Evolutionary conservation across 2,329 filamentous ascomycete species (phyloP), one percentile per base, ranked within the genome.

Genomic region (Hawksworthiomyces lignivorus): DNA sequence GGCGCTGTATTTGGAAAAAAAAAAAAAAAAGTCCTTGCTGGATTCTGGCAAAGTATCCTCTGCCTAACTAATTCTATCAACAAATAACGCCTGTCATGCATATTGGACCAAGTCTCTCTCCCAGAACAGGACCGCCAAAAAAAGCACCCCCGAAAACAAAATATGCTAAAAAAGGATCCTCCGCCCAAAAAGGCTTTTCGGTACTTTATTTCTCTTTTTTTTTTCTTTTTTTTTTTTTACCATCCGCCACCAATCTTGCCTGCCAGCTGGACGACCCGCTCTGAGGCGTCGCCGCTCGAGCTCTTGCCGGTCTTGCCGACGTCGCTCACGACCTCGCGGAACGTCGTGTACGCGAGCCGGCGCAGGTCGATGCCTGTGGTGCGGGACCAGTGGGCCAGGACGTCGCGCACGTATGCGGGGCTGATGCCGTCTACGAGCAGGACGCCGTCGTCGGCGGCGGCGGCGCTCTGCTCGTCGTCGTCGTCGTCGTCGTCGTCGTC

Each of bases 191-290:
- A n/a, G n/a, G n/a, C n/a, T n/a, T n/a, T n/a, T n/a, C n/a, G n/a
- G n/a, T n/a, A n/a, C n/a, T n/a, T n/a, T n/a, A n/a, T 29, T 26
- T 9, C 21, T 7, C 11, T 7, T 4, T 6, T 12, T 40, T 10
- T 11, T 28, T 7, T 11, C 27, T 28, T 31, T 27, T 34, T 28
- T 12, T 7, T 22, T 7, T 7, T 22, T 60, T 72, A 97, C 92
- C 92, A 98, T 19, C 92, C 92, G 40, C 92, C 92, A 40, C 89
- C 92, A 53, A 89, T 85, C 62, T 88, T 92, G 43, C 87, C 82
- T 35, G 90, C 90, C 56, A 98, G 71, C 56, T 92, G 87, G 45
- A 88, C 84, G 30, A 95, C 89, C 46, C 82, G 77, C 56, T 94
- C 84, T 32, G 85, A 83, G 33, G 86, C 82, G 57, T 88, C 84